Conservation (phyloP, 2,329 filamentous ascomycete genomes). For the Neonectria neomacrospora region DNA sequence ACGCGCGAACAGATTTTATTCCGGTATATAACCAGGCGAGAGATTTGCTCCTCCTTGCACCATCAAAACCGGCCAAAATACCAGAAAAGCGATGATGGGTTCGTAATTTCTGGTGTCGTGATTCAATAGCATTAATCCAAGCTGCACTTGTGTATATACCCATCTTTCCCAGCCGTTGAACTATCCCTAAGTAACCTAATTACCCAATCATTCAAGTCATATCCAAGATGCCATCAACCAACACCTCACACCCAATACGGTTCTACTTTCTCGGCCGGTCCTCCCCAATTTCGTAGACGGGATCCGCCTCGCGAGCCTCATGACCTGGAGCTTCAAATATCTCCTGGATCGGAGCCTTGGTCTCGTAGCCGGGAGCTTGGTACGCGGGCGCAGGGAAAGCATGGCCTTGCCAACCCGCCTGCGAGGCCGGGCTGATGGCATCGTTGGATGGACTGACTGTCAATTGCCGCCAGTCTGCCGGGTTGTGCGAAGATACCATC, state of each 20-base stretch:
- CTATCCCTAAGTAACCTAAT: neutral
- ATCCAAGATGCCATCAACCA: neutral
- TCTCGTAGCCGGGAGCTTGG: neutral
- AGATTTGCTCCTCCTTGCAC: no score
- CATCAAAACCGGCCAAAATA: neutral
- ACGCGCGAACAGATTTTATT: neutral
- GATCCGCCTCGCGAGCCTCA: neutral
- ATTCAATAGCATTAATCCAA: neutral
- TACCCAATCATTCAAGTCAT: neutral
- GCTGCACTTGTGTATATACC: neutral
- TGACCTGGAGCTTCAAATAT: neutral
- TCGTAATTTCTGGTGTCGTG: neutral
- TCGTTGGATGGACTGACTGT: constrained; percentile 7
- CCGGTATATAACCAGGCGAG: no score
- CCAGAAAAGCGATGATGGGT: neutral
- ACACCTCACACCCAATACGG: no score
- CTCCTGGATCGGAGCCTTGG: neutral
- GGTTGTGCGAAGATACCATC: neutral
- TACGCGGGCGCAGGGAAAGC: neutral
- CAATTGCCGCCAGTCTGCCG: constrained; percentile 29
- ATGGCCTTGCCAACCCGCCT: constrained; percentile 19
- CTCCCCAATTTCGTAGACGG: neutral
- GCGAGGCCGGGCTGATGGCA: constrained; percentile 21
- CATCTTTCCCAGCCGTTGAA: neutral
- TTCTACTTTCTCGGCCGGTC: neutral